Conservation (phyloP, 1,139 yeast species). For the Saccharomyces pastorianus region DNA sequence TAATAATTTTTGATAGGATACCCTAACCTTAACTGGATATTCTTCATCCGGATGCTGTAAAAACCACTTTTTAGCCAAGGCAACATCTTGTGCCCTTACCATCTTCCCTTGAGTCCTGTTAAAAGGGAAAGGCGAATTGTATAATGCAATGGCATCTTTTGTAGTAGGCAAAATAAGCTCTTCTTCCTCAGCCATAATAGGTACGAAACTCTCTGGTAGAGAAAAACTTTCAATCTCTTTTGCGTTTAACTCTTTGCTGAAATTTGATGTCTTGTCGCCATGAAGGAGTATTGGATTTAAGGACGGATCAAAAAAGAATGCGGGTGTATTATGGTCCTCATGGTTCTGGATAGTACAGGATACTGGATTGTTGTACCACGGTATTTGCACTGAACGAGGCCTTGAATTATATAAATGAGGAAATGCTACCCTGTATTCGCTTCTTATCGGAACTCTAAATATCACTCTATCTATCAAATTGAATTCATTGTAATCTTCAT, state of each 20-base stretch:
- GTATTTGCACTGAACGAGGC: constrained; percentile 54
- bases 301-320: constrained; percentile 47
- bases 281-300: constrained; percentile 45
- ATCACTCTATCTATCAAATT: constrained; percentile 82
- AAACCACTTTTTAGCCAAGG: constrained; percentile 78
- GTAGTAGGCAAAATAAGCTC: constrained; percentile 43
- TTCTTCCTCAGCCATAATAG: constrained; percentile 42
- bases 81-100: constrained; percentile 83
- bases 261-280: too few species aligned
- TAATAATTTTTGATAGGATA: constrained; percentile 80
- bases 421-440: constrained; percentile 79
- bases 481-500: constrained; percentile 83
- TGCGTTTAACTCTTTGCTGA: too few species aligned
- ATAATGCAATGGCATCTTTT: constrained; percentile 53
- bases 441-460: constrained; percentile 63
- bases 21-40: constrained; percentile 65
- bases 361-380: constrained; percentile 58
- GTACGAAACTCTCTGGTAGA: constrained; percentile 37
- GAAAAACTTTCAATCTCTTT: constrained; percentile 27
- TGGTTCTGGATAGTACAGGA: constrained; percentile 41
- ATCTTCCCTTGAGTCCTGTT: constrained; percentile 63
- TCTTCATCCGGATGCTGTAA: constrained; percentile 54
- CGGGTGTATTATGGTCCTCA: constrained; percentile 43
- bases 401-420: constrained; percentile 79
- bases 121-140: constrained; percentile 82